Evolutionary conservation across 2,329 filamentous ascomycete species (phyloP).

Genomic region (Hypoxylon rubiginosum): DNA sequence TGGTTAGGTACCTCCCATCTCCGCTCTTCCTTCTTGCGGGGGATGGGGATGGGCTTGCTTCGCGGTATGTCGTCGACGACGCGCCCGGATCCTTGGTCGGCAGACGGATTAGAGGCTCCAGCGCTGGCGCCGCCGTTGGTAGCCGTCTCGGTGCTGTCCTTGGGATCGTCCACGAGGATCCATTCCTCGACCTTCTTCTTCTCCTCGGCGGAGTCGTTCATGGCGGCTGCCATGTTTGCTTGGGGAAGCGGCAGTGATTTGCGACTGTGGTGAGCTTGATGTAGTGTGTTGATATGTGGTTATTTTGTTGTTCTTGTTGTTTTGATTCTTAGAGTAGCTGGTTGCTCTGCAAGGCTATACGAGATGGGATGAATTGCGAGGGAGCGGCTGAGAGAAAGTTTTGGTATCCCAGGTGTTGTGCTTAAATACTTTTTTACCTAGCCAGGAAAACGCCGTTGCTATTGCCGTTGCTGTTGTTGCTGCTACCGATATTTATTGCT

Average conservation of each 20-base stretch:
- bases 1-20: not conserved
- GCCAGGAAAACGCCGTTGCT: not conserved
- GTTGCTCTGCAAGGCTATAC: not conserved
- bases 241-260: not conserved
- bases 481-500: not conserved
- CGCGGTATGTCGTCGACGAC: not conserved
- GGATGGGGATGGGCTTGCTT: conserved; percentile 2
- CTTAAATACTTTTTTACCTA: not conserved
- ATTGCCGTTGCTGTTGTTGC: not conserved
- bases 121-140: not conserved
- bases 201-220: not conserved
- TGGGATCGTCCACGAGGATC: not conserved
- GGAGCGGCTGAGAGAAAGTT: not conserved
- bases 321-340: not conserved
- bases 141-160: not conserved
- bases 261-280: not conserved
- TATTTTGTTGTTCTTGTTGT: no score
- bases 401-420: not conserved
- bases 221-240: not conserved
- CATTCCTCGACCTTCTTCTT: not conserved
- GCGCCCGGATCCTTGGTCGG: not conserved
- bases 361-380: not conserved
- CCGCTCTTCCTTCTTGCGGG: not conserved
- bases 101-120: no score
- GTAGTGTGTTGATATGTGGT: not conserved